Evolutionary conservation across 2,329 filamentous ascomycete species (phyloP).

Genomic region (Cladosporium sp.): DNA sequence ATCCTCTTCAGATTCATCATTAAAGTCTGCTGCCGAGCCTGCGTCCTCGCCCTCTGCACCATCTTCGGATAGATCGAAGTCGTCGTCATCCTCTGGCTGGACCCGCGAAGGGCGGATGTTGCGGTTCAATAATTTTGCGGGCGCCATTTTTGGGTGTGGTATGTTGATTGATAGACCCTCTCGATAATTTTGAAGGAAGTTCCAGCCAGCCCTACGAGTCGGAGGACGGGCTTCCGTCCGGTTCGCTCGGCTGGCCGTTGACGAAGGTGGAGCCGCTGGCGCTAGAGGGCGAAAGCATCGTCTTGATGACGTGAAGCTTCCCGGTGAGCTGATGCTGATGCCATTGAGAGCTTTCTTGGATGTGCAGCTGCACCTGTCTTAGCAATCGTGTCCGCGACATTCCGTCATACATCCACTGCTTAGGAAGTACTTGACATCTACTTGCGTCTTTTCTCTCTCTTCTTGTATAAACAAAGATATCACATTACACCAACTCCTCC

Average conservation of each 20-base stretch:
- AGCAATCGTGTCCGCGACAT: conserved; percentile 2
- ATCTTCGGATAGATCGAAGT: conserved; percentile 9
- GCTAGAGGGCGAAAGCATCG: not conserved
- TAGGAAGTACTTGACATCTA: not conserved
- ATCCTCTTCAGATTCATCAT: conserved; percentile 28
- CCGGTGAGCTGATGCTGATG: not conserved
- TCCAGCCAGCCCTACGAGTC: conserved; percentile 4
- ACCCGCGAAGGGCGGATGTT: conserved; percentile 16
- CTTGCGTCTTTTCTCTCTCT: not conserved
- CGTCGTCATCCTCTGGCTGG: conserved; percentile 20
- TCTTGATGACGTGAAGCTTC: not conserved
- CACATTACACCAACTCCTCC: not conserved
- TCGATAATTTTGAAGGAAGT: conserved; percentile 7
- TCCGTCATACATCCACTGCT: conserved; percentile 17
- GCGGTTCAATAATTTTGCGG: conserved; percentile 20
- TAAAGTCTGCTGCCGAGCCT: conserved; percentile 20
- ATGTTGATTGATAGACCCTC: not conserved
- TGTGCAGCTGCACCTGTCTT: not conserved
- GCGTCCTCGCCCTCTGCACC: conserved; percentile 21
- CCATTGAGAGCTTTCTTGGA: not conserved
- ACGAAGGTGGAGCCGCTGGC: not conserved
- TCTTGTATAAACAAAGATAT: not conserved
- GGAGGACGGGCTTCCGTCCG: not conserved
- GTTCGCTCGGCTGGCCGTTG: conserved; percentile 7
- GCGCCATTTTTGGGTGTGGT: conserved; percentile 21